Evolutionary conservation across 1,284 basidiomycete species (phyloP), one percentile per base, ranked within the genome.

Genomic region (Marasmius oreades): DNA sequence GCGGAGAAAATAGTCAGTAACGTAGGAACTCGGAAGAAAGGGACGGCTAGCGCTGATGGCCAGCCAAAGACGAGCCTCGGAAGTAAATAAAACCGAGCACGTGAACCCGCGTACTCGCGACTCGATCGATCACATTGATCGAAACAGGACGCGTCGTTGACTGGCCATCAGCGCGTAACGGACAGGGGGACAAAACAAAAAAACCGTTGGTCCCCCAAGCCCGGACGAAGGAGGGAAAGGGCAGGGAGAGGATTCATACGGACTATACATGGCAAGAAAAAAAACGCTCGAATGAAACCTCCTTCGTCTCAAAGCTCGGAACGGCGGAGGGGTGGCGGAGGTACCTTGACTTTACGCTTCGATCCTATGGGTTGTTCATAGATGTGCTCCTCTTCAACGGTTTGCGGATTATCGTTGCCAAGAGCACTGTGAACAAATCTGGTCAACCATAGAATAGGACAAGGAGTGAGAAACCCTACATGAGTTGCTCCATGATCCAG

Each of bases 301-400:
- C 87, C 88, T 87, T 90, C 89, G 88, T 89, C 89, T 90, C 86
- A 91, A 80, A 90, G 85, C 86, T 90, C 88, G 76, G 87, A 86
- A 80, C 86, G 88, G 81, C 88, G 87, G 76, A 81, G 80, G 77
- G 80, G 72, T 73, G 85, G 84, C 74, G 85, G 81, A 72, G 86
- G 80, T 92, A 91, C 90, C 90, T 92, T 92, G 84, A 82, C 74
- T 85, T 86, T 90, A 74, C 86, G 85, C 76, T 84, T 87, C 57
- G 80, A 65, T 61, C 72, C 75, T 59, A 77, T 73, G 44, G 84
- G 82, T 69, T 64, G 59, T 62, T 90, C 88, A 78, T 91, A 92
- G 52, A 85, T 71, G 70, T 85, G 82, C 68, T 92, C 52, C 14
- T 53, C 90, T 69, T 92, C 90, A 66, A 92, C 89, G 31, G 90